Evolutionary conservation across 768 basidiomycete genomes (phyloP), one percentile per base, ranked within the genome.

Genomic region (Mycena venus): DNA sequence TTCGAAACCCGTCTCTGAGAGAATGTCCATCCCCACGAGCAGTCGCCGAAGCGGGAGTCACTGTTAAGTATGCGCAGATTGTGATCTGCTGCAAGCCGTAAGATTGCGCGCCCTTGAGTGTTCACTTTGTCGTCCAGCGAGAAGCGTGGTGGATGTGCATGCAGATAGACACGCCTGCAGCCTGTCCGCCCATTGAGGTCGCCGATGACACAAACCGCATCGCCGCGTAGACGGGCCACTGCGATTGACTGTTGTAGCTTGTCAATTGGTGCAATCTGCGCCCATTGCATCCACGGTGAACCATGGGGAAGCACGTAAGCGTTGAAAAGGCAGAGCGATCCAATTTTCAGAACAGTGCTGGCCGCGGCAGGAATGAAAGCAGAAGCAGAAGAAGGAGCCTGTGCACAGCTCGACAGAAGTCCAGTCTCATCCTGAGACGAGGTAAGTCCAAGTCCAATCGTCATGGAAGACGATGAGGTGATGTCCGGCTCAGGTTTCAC

Each of bases 11-110:
- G 19, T 11, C 4, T 42, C 31, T 63, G 36, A 1, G 14, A 4
- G 25, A 14, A 71, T 0, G 47, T 72, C 70, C 70, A 64, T 0
- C 44, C 66, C 53, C 66, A 67, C 0, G 66, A 67, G 5, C 53
- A 6, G 15, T 58, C 32, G 1, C 66, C 66, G 29, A 67, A 67
- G 17, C 10, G 23, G 0, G 40, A 32, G 31, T 67, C 66, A 1
- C 66, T 55, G 12, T 67, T 58, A 2, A 56, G 29, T 0, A 67
- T 58, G 4, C 55, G 51, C 0, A 70, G 58, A 0, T 14, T 32
- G 38, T 60, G 29, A 11, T 51, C 68, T 8, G 19, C 42, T 1
- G 23, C 68, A 0, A 70, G 32, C 12, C 27, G 32, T 3, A 65
- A 15, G 1, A 65, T 34, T 3, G 63, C 63, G 1, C 47, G 19